These are phyloP conservation scores for Irpex sp. DNA, from an alignment of 1,284 basidiomycete genomes.

Conservation along the genomic window DNA sequence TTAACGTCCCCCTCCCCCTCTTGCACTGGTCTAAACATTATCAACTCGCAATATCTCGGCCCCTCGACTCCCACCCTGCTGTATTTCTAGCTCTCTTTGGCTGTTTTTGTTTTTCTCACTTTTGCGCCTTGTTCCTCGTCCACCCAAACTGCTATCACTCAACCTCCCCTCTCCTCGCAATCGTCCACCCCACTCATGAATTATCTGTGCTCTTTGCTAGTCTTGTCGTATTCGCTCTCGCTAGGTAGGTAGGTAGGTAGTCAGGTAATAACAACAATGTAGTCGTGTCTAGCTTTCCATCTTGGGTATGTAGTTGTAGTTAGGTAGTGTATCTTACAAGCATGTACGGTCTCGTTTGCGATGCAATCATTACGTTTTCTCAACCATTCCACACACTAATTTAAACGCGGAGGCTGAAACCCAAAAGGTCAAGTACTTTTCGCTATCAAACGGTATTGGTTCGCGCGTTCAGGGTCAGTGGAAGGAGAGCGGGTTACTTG, in stretches of 20 bases:
- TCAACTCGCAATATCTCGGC: constrained; percentile 1
- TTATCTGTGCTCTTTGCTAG: background rate
- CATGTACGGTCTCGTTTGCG: background rate
- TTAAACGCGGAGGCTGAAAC: too few relatives aligned
- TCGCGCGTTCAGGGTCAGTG: too few relatives aligned
- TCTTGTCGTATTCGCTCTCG: background rate
- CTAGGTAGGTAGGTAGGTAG: background rate
- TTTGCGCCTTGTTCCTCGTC: background rate
- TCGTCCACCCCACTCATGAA: background rate
- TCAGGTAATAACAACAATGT: background rate
- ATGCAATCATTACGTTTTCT: background rate
- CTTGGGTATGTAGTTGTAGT: background rate
- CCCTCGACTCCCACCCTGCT: background rate
- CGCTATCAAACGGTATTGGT: too few relatives aligned
- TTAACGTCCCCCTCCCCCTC: too few relatives aligned
- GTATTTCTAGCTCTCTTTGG: background rate
- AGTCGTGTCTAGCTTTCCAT: background rate
- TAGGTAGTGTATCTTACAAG: background rate
- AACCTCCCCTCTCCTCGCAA: too few relatives aligned
- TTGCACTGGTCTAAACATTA: background rate
- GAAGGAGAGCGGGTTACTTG: too few relatives aligned
- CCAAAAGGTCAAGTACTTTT: too few relatives aligned
- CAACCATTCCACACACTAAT: background rate
- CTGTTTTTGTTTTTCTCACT: background rate
- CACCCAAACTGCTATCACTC: background rate